Base-by-base conservation (phyloP, 106 monocot species). In the Narthecium ossifragum region DNA sequence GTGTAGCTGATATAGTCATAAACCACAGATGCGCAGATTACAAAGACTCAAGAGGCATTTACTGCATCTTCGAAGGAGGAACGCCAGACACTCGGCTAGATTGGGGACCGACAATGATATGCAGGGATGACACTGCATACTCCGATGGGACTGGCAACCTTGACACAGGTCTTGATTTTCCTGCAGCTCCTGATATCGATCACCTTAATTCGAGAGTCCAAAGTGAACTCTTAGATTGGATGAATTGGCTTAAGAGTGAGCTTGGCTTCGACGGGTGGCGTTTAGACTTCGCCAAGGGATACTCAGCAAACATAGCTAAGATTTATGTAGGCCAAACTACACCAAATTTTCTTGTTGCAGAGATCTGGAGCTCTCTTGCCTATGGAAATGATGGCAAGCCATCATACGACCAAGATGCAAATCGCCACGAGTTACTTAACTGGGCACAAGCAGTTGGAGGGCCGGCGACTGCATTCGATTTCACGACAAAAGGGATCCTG, bases 21-120 rank as follows among this genome's bases (percentile, higher is more conserved):
- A 88, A 88, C 66, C 88, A 88, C 22, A 60, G 88, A 23, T 69
- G 68, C 17, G 88, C 83, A 0, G 82, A 82, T 24, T 51, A 47
- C 1, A 27, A 79, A 18, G 81, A 83, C 53, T 30, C 41, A 13
- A 64, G 78, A 31, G 88, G 88, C 30, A 67, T 88, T 23, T 88
- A 79, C 59, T 82, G 82, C 59, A 51, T 83, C 57, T 88, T 88
- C 27, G 82, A 88, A 51, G 88, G 83, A n/a, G 88, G 88, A 8
- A 88, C 82, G n/a, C 57, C 82, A 0, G 88, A 83, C 49, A 31
- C 26, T 47, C 76, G 82, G 31, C 66, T 88, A 8, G 88, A 88
- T 52, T 88, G 88, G 88, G 83, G 78, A 2, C 79, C 82, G 2
- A 46, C 47, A 51, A 79, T 79, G 88, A 83, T 88, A 45, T 88